Conservation (phyloP, 1,139 yeast species). For the Blastobotrys arbuscula region DNA sequence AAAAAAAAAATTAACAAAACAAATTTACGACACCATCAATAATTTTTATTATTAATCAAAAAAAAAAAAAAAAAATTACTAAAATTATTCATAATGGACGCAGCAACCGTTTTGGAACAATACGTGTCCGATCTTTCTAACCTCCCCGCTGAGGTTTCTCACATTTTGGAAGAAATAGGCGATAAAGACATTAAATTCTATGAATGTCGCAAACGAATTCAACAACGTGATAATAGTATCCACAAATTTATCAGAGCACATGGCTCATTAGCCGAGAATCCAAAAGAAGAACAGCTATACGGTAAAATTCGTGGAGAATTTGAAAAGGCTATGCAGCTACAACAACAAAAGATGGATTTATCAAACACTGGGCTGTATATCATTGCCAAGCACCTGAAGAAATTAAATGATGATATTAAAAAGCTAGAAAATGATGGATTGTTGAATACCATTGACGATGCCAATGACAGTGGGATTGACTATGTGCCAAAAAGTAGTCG, state of each 20-base stretch:
- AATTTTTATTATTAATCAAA: not conserved
- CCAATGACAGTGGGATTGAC: not conserved
- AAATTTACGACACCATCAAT: not conserved
- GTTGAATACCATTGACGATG: conserved; percentile 42
- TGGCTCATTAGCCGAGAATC: conserved; percentile 76
- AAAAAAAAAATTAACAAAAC: not conserved
- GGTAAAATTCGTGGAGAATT: conserved; percentile 68
- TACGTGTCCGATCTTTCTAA: conserved; percentile 73
- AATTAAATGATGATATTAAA: conserved; percentile 70
- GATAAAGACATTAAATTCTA: conserved; percentile 61
- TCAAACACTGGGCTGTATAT: conserved; percentile 80
- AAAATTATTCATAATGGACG: conserved; percentile 63
- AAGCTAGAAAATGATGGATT: conserved; percentile 75
- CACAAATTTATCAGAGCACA: conserved; percentile 79
- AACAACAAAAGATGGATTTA: conserved; percentile 69
- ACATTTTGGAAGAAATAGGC: conserved; percentile 72
- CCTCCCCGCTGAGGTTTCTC: conserved; percentile 83
- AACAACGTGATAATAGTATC: conserved; percentile 67
- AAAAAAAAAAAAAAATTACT: not conserved
- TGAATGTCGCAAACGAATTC: conserved; percentile 63
- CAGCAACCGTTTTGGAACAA: conserved; percentile 69
- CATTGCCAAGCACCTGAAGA: conserved; percentile 66
- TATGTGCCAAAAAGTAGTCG: not conserved
- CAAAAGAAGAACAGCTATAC: conserved; percentile 68
- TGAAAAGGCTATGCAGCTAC: conserved; percentile 53